phyloP scores from a whole-genome alignment of 129 eudicot species.

The Lactuca saligna region DNA sequence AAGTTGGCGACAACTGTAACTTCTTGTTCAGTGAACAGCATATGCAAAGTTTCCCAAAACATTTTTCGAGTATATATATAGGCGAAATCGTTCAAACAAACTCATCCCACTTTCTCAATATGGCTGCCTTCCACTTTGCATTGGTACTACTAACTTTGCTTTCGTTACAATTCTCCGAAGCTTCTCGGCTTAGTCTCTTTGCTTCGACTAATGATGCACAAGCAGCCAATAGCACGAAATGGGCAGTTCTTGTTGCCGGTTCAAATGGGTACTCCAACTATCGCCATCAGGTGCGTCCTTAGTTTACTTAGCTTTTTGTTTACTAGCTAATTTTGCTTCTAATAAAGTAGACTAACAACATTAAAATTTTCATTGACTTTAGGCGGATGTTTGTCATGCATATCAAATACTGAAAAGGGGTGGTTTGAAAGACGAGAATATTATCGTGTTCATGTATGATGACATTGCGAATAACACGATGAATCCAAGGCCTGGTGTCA shows the following conservation, averaged over 20 bases:
- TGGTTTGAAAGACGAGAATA: conserved; percentile 88
- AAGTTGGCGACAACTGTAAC: not conserved
- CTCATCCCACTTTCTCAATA: conserved; percentile 1
- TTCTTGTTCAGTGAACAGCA: conserved; percentile 8
- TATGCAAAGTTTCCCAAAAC: not conserved
- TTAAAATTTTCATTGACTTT: not conserved
- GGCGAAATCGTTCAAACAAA: not conserved
- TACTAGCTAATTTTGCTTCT: not conserved
- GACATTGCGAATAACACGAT: conserved; percentile 60
- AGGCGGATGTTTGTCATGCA: conserved; percentile 93
- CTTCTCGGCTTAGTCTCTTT: conserved; percentile 22
- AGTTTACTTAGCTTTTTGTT: not conserved
- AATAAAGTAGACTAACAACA: not conserved
- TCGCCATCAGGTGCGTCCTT: conserved; percentile 66
- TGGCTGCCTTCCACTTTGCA: conserved; percentile 20
- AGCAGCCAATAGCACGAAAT: conserved; percentile 35
- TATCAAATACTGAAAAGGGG: conserved; percentile 81
- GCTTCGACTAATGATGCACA: conserved; percentile 9
- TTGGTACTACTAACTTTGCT: conserved; percentile 28
- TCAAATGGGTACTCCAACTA: conserved; percentile 63
- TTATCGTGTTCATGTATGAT: conserved; percentile 85
- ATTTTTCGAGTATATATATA: not conserved
- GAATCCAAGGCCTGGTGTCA: conserved; percentile 78
- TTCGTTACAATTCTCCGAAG: conserved; percentile 26
- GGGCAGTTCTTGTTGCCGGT: conserved; percentile 97